phyloP scores from a whole-genome alignment of 2,329 filamentous ascomycete species.

The Endocalyx cinctus region DNA sequence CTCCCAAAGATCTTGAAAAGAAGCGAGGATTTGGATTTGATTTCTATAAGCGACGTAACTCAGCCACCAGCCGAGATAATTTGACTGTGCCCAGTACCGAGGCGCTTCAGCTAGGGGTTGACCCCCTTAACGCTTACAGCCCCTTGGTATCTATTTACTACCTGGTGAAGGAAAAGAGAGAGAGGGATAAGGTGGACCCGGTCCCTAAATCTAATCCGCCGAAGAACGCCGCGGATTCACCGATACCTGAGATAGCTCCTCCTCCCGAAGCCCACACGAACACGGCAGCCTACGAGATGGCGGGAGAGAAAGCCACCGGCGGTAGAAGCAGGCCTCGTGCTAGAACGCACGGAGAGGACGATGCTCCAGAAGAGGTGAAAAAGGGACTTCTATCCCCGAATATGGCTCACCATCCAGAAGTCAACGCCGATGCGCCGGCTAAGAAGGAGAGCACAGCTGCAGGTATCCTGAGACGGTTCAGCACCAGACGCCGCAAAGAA shows the following conservation, averaged over 20 bases:
- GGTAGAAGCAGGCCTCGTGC: constrained; percentile 79
- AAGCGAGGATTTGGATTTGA: constrained; percentile 85
- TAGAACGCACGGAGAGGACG: constrained; percentile 91
- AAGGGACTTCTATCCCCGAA: constrained; percentile 52
- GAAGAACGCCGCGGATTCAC: constrained; percentile 39
- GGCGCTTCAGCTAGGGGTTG: constrained; percentile 73
- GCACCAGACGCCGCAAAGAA: constrained; percentile 74
- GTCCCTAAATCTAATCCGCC: constrained; percentile 25
- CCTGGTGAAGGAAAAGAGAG: constrained; percentile 89
- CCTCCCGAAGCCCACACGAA: constrained; percentile 91
- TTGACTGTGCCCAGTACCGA: constrained; percentile 80
- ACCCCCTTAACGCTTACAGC: constrained; percentile 89
- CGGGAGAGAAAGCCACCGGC: constrained; percentile 81
- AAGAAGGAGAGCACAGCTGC: constrained; percentile 87
- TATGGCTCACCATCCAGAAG: constrained; percentile 45
- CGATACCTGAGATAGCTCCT: constrained; percentile 68
- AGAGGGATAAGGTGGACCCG: constrained; percentile 58
- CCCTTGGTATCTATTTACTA: constrained; percentile 93
- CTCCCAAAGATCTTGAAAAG: constrained; percentile 67
- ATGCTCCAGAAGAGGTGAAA: constrained; percentile 70
- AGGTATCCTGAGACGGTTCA: constrained; percentile 82
- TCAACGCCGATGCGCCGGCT: constrained; percentile 54
- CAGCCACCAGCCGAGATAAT: constrained; percentile 82
- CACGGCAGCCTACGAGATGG: constrained; percentile 76
- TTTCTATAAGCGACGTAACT: constrained; percentile 94